Base-by-base conservation (phyloP, 345 rosid species). In the Zanthoxylum bungeanum region DNA sequence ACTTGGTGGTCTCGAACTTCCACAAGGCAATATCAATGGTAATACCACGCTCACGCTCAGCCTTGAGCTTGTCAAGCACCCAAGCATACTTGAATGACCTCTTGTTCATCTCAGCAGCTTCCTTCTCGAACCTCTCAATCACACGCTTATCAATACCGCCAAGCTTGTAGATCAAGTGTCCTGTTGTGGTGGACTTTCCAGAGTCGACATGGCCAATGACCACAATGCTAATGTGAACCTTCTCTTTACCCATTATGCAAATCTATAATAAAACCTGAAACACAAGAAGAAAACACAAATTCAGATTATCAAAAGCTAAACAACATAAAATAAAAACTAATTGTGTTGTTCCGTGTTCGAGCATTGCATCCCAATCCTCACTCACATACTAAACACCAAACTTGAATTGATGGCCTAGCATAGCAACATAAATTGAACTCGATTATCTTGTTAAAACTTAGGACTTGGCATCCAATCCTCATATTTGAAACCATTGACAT, bases 111-210 rank as follows among this genome's bases (percentile, higher is more conserved):
- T 87, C 92, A 75, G 92, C 90, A 72, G 92, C 90, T 49, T 90
- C 95, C 85, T 88, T 88, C 84, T 87, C 91, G 7, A 89, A 89
- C 61, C 90, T 87, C 79, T 89, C 91, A 24, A 89, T 89, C 37
- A 89, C 95, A 80, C 91, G 91, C 83, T 89, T 87, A 84, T 89
- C 91, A 72, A 87, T 90, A 74, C 91, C 95, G 53, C 95, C 91
- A 68, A 90, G 88, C 89, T 90, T 90, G 84, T 86, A 90, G 85
- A 87, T 90, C 86, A 87, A 77, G 78, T 90, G 95, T 49, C 88
- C 92, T 0, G 89, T 90, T 8, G 91, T 89, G 58, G 95, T 86
- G 0, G 91, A 89, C 70, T 87, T 89, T 25, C 88, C 92, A 58
- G 89, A 87, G 82, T 89, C 82, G 36, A 83, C 81, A 40, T 83